Base-by-base conservation (phyloP, 495 filamentous ascomycete species). In the Aspergillus sparsus region DNA sequence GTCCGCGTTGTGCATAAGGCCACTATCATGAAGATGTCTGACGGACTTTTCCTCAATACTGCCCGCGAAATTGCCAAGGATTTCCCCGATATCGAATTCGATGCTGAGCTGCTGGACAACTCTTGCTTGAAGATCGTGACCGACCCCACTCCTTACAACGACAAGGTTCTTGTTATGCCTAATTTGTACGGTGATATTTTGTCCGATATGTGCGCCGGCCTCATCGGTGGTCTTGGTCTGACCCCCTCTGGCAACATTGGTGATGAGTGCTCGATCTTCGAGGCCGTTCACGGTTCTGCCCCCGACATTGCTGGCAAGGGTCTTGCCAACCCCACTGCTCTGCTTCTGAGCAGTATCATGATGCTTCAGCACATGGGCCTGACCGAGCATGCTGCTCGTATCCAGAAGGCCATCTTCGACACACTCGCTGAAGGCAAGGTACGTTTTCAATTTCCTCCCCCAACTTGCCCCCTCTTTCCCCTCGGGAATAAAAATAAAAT, bases 11-110 rank as follows among this genome's bases (percentile, higher is more conserved):
- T 98, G 53, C 93, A 98, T 86, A 98, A 98, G 85, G 94, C 93
- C 69, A 98, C 95, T 69, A 98, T 98, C 82, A 98, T 98, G 94
- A 98, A 98, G 87, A 98, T 98, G 95, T 89, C 84, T 76, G 94
- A 98, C 77, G 94, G 94, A 78, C 89, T 98, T 51, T 98, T 98
- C 88, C 82, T 98, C 59, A 88, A 83, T 75, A 88, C 85, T 54
- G 95, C 92, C 66, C 80, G 86, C 35, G 82, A 92, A 31, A 81
- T 98, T 70, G 79, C 90, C 74, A 93, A 97, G 86, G 92, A 97
- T 65, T 98, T 90, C 85, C 93, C 95, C 60, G 81, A 88, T 53
- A 85, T 98, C 67, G 87, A 96, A 74, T 98, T 98, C 77, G 93
- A 98, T 68, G 89, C 90, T 64, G 95, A 98, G 82, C 82, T 98